phyloP scores from a whole-genome alignment of 2,329 filamentous ascomycete genomes.

The Venturiaceae sp. region DNA sequence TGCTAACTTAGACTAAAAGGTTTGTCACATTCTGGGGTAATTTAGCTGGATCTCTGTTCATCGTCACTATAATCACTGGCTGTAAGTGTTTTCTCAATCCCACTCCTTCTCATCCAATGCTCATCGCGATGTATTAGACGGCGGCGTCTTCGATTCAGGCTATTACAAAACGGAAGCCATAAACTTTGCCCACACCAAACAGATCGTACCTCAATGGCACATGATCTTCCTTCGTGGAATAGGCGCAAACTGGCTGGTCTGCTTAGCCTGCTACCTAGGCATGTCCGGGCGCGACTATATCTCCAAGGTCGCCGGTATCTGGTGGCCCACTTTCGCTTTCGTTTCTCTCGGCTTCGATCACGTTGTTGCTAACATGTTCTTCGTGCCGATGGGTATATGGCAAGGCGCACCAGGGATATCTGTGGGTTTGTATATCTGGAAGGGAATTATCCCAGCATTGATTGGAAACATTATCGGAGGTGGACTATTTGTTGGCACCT shows the following conservation, averaged over 20 bases:
- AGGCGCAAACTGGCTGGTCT: conserved; percentile 17
- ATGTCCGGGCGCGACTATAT: conserved; percentile 14
- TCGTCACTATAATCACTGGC: conserved; percentile 38
- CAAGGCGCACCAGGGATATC: conserved; percentile 13
- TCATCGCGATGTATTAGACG: conserved; percentile 19
- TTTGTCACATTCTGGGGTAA: conserved; percentile 33
- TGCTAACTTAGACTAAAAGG: too few relatives aligned
- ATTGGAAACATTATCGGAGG: conserved; percentile 18
- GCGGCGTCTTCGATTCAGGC: conserved; percentile 30
- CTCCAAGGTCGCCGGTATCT: conserved; percentile 19
- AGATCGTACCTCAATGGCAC: conserved; percentile 13
- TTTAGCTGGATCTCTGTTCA: conserved; percentile 37
- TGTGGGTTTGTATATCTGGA: conserved; percentile 20
- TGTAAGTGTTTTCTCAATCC: conserved; percentile 22
- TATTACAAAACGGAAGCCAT: conserved; percentile 14
- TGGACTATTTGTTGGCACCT: not conserved
- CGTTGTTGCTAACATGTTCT: conserved; percentile 18
- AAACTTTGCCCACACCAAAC: conserved; percentile 13
- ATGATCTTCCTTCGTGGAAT: conserved; percentile 16
- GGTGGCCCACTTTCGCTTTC: conserved; percentile 18
- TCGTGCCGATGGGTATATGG: conserved; percentile 19
- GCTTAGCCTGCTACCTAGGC: conserved; percentile 16
- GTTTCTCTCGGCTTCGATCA: conserved; percentile 16
- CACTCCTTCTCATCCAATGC: not conserved
- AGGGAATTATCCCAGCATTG: conserved; percentile 17